A percentile compares a stretch with the other conserved stretches of the same genome.
Conservation (phyloP, 352 stramenopile genomes). For the Phytophthora citricola region DNA sequence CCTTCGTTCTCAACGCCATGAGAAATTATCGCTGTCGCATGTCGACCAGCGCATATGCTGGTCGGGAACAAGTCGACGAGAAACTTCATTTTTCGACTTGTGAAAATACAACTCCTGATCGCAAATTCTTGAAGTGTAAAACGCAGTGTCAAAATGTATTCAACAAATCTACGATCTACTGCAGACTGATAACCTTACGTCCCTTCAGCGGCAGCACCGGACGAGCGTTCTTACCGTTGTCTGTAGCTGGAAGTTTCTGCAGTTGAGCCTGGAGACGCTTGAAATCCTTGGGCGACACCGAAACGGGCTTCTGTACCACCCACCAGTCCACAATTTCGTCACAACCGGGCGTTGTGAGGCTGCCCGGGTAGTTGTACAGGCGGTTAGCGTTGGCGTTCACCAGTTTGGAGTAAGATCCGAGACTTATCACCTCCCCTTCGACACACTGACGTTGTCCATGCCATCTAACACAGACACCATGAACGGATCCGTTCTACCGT, state of each 20-base stretch:
- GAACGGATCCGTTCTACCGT: constrained; percentile 29
- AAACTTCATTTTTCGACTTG: neutral
- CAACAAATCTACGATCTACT: constrained; percentile 5
- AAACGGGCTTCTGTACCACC: constrained; percentile 51
- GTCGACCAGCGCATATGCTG: constrained; percentile 2
- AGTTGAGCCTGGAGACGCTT: constrained; percentile 26
- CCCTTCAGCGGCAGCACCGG: constrained; percentile 36
- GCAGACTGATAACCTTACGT: constrained; percentile 21
- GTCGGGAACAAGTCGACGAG: no score
- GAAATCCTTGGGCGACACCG: constrained; percentile 39
- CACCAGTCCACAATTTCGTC: constrained; percentile 64
- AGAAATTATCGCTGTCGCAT: constrained; percentile 8
- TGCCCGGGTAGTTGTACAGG: constrained; percentile 61
- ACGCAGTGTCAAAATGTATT: no score
- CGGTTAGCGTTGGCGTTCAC: neutral
- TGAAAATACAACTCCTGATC: neutral
- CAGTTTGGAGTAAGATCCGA: no score
- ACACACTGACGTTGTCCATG: constrained; percentile 25
- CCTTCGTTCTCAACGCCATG: neutral
- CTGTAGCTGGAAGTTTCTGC: constrained; percentile 24
- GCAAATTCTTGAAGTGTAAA: no score
- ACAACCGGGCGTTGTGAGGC: constrained; percentile 58
- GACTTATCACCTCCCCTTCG: no score
- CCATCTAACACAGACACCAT: constrained; percentile 32
- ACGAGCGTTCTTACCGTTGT: constrained; percentile 30